Evolutionary conservation across 495 filamentous ascomycete species (phyloP).

Genomic region (Penicillium tannophilum): DNA sequence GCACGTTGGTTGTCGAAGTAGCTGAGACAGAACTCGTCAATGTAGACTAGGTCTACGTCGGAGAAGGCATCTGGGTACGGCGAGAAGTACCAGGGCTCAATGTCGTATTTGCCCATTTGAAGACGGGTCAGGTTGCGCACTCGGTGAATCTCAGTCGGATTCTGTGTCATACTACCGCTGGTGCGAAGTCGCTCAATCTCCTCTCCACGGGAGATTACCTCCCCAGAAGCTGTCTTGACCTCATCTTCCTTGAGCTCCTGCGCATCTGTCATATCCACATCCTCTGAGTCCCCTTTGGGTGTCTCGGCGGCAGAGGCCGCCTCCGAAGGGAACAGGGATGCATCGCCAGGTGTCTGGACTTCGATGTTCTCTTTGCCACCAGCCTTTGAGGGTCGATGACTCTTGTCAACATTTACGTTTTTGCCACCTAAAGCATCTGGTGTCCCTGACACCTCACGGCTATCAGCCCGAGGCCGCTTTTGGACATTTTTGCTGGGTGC

Average conservation of each 20-base stretch:
- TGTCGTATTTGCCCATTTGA: slow-evolving; percentile 88
- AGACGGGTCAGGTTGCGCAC: slow-evolving; percentile 91
- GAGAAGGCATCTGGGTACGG: slow-evolving; percentile 89
- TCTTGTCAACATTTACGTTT: slow-evolving; percentile 49
- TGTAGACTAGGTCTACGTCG: slow-evolving; percentile 85
- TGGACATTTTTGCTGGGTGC: slow-evolving; percentile 53
- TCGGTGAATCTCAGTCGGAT: slow-evolving; percentile 93
- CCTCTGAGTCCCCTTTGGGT: slow-evolving; percentile 59
- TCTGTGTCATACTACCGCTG: slow-evolving; percentile 96
- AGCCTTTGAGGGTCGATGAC: slow-evolving; percentile 55
- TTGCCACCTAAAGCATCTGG: slow-evolving; percentile 58
- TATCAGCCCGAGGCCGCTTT: slow-evolving; percentile 54
- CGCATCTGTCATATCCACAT: slow-evolving; percentile 66
- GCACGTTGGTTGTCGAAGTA: slow-evolving; percentile 81
- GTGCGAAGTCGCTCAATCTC: slow-evolving; percentile 96
- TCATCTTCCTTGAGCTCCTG: slow-evolving; percentile 40
- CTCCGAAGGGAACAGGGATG: slow-evolving; percentile 49
- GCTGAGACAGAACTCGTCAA: slow-evolving; percentile 95
- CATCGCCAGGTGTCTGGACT: slow-evolving; percentile 37
- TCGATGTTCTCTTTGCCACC: slow-evolving; percentile 64
- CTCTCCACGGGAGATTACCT: slow-evolving; percentile 76
- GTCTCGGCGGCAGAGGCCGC: slow-evolving; percentile 54
- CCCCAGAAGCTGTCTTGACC: slow-evolving; percentile 39
- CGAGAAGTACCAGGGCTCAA: slow-evolving; percentile 99
- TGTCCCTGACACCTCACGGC: slow-evolving; percentile 60